Base-by-base conservation (phyloP, 2,329 filamentous ascomycete species). In the Colletotrichum truncatum region DNA sequence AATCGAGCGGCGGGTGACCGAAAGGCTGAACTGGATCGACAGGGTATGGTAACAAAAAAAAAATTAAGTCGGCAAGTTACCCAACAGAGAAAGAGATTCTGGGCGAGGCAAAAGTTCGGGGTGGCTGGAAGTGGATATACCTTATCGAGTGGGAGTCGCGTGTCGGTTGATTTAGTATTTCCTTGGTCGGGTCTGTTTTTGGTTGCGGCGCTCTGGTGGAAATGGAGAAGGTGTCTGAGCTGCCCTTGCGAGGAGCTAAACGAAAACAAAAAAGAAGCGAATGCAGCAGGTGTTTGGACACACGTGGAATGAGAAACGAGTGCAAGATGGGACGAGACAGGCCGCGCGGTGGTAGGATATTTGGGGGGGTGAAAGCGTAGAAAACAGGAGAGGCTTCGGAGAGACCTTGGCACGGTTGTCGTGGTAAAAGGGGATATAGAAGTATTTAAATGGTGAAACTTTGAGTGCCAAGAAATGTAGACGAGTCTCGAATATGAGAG, bases 61-160 rank as follows among this genome's bases (percentile, higher is more conserved):
- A 12, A 3, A 16, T 3, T 4, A 12, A 18, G 32, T 36, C 30
- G 11, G 25, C 32, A 49, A 57, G 41, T 48, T 26, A 54, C 34
- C 53, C 18, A 10, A 45, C 34, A 34, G 21, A 34, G 18, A 11
- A 6, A 18, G 41, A 26, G 56, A 46, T 26, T 30, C 36, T 30
- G 16, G 49, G 49, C 26, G 57, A 61, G 34, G 59, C 36, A 57
- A 36, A 46, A 49, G 62, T 58, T 56, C 11, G 41, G 36, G 63
- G 63, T 66, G 63, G 63, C 51, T 66, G 63, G 63, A 66, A 63
- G 63, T 66, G 63, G 63, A 66, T 55, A 61, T 54, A n/a, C n/a
- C n/a, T n/a, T n/a, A 49, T 43, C 34, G 49, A 66, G 43, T 45
- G 34, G 43, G 46, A 63, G 63, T 46, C 49, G 57, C 51, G 57